Base-by-base conservation (phyloP, 371 early-diverging fungal species). In the Umbelopsis sp. region DNA sequence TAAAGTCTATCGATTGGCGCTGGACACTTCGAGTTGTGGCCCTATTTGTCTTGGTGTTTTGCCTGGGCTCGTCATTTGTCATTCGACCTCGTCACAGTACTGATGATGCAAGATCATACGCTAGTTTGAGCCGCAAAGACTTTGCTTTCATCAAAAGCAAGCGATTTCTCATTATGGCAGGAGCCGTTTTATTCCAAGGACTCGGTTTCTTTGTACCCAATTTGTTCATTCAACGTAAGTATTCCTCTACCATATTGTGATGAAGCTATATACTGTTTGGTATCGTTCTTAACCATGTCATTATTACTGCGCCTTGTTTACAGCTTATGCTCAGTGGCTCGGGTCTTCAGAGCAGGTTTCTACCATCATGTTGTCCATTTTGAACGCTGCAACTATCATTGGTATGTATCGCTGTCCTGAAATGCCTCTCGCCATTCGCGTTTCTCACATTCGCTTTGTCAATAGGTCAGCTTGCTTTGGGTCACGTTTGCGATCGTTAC, bases 161-260 rank as follows among this genome's bases (percentile, higher is more conserved):
- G 57, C 57, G 57, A 18, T 57, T 57, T 32, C 57, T 57, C 9
- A 29, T 57, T n/a, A 57, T 57, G 57, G 57, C 57, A 5, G 57
- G 35, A 32, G 57, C 57, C 18, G 57, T 57, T 3, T 35, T 57
- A 18, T 57, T 57, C 35, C 57, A 57, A 57, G 57, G 35, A 6
- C 22, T 57, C 14, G 57, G 57, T 12, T 57, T 57, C 57, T 57
- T 57, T 57, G 57, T 57, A 18, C 57, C 57, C 37, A 57, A 57
- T 14, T 57, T 57, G 57, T 57, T 57, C n/a, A 32, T 57, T 57
- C 57, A 57, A 35, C 35, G 57, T 57, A 57, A 57, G 57, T 57
- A 18, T 5, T 5, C 41, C 7, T 3, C 29, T 29, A 22, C 22
- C 22, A 22, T 22, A 22, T 29, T 1, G 29, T 1, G 29, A 29